These are phyloP conservation scores for Cyberlindnera lachancei DNA, from an alignment of 805 yeast species.

Conservation along the genomic window DNA sequence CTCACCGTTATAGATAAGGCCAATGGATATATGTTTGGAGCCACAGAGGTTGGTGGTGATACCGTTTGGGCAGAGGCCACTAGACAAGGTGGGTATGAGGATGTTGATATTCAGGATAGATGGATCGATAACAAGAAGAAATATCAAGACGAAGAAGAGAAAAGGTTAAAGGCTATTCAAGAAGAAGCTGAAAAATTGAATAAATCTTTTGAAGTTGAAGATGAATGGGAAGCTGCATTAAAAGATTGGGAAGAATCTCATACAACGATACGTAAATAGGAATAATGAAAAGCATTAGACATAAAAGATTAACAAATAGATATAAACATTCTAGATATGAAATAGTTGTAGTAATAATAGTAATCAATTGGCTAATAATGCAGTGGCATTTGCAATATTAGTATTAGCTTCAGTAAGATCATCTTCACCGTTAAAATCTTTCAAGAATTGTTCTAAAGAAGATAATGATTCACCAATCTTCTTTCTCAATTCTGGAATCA, in stretches of 20 bases:
- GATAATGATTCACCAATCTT: slow-evolving; percentile 33
- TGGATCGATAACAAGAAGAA: slow-evolving; percentile 84
- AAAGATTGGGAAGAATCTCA: slow-evolving; percentile 49
- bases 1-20: slow-evolving; percentile 80
- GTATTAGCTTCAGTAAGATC: slow-evolving; percentile 22
- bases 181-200: slow-evolving; percentile 33
- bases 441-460: slow-evolving; percentile 34
- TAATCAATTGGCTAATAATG: slow-evolving; percentile 8
- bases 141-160: slow-evolving; percentile 60
- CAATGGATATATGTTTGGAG: slow-evolving; percentile 88
- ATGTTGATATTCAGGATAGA: slow-evolving; percentile 77
- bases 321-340: neutral
- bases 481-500: slow-evolving; percentile 40
- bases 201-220: slow-evolving; percentile 47
- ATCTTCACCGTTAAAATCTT: slow-evolving; percentile 28
- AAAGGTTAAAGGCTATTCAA: slow-evolving; percentile 34
- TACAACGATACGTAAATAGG: slow-evolving; percentile 19
- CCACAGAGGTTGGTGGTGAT: slow-evolving; percentile 95
- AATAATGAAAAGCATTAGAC: no score
- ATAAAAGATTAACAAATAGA: neutral
- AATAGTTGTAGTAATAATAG: neutral
- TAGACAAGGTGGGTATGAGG: slow-evolving; percentile 60
- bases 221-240: slow-evolving; percentile 64
- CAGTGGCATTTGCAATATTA: slow-evolving; percentile 21
- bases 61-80: slow-evolving; percentile 96